phyloP scores from a whole-genome alignment of 495 filamentous ascomycete species.

The Lasiosphaeris hirsuta region DNA sequence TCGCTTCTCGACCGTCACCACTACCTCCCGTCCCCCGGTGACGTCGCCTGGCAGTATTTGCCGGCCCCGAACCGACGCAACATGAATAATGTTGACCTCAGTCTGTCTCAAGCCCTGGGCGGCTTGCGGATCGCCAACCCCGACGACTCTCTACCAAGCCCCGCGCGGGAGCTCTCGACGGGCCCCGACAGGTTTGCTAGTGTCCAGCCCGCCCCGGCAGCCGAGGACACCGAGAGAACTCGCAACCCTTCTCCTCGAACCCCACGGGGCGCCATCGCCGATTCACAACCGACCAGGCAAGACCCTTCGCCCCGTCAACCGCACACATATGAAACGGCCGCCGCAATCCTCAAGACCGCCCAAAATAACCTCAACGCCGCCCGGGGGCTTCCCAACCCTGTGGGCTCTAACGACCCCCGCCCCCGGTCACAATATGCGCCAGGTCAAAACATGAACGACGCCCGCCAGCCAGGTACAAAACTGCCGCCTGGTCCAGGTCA shows the following conservation, averaged over 20 bases:
- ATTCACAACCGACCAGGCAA: constrained; percentile 23
- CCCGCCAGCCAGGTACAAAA: constrained; percentile 6
- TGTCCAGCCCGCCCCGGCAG: background rate
- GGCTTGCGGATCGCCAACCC: constrained; percentile 97
- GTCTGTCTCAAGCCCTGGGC: constrained; percentile 86
- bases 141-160: constrained; percentile 68
- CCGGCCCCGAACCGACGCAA: constrained; percentile 10
- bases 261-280: constrained; percentile 10
- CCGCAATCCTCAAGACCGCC: constrained; percentile 31
- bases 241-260: background rate
- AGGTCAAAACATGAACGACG: constrained; percentile 26
- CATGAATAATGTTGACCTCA: constrained; percentile 93
- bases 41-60: constrained; percentile 10
- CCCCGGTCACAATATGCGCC: constrained; percentile 39
- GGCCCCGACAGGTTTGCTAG: constrained; percentile 24
- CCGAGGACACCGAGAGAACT: constrained; percentile 5
- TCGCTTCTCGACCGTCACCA: constrained; percentile 1
- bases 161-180: constrained; percentile 43
- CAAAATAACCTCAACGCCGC: constrained; percentile 31
- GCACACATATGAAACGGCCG: constrained; percentile 37
- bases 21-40: constrained; percentile 5
- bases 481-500: constrained; percentile 8
- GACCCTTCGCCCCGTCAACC: constrained; percentile 32
- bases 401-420: constrained; percentile 44
- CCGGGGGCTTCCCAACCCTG: constrained; percentile 33